Evolutionary conservation across 352 stramenopile genomes (phyloP), one percentile per base, ranked within the genome.

Genomic region (Pythium coloratum): DNA sequence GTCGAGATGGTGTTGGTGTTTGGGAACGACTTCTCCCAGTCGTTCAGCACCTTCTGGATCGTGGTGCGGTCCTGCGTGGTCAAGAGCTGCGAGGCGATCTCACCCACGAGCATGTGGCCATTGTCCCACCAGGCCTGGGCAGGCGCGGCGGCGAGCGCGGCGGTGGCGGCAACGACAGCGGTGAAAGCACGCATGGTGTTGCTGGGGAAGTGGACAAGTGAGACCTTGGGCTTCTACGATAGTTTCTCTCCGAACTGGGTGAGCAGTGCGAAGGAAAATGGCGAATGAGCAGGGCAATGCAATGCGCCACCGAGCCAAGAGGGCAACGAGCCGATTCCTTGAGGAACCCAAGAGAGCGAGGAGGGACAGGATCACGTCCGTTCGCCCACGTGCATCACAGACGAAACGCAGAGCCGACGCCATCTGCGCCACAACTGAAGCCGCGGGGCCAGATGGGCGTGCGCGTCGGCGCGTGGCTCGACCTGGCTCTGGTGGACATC

Each of bases 91-190:
- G 70, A 63, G 9, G 70, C 70, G 34, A 76, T 62, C 55, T 76
- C 49, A 7, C 58, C 54, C 32, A 70, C 65, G 30, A 70, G 53
- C 70, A 73, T 72, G 70, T 76, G 70, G 34, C 54, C 65, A 40
- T 64, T 66, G 65, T 76, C 70, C 70, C 70, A 76, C 65, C 65
- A 76, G 10, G 47, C 70, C 20, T 68, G 62, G 10, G 40, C 63
- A 14, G 55, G 44, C 16, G 55, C 36, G n/a, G 58, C 42, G 24
- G 36, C n/a, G 33, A 70, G 47, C 14, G 44, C 34, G n/a, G 63
- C 30, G 18, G 46, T 46, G 18, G 58, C 49, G 20, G 49, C 55
- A 30, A 54, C 33, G 55, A 58, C 42, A 60, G 56, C 64, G 16
- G 57, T 63, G 44, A 60, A 55, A 4, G 64, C 53, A 49, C 58